These are phyloP conservation scores for Globisporangium cederbergense DNA, from an alignment of 352 stramenopile genomes.

Conservation along the genomic window DNA sequence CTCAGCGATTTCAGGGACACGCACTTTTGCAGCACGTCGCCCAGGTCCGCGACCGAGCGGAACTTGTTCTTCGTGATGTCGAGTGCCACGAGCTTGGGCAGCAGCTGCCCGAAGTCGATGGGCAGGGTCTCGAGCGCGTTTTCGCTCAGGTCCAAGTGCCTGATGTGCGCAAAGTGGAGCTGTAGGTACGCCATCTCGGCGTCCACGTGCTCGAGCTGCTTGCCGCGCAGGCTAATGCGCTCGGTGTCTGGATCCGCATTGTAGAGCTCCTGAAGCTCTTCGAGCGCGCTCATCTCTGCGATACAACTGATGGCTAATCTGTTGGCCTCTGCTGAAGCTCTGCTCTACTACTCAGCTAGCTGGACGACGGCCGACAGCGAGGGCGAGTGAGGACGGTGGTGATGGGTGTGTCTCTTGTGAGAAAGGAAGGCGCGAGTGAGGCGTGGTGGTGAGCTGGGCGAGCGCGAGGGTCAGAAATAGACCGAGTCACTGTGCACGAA, in stretches of 20 bases:
- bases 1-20: conserved; percentile 58
- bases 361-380: too few relatives aligned
- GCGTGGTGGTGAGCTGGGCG: too few relatives aligned
- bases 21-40: conserved; percentile 38
- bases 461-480: too few relatives aligned
- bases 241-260: conserved; percentile 31
- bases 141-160: conserved; percentile 56
- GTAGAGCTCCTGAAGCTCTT: conserved; percentile 48
- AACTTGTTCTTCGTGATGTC: conserved; percentile 57
- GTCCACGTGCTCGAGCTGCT: conserved; percentile 28
- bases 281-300: conserved; percentile 31
- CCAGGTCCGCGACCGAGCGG: conserved; percentile 36
- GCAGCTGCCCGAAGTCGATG: conserved; percentile 27
- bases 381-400: too few relatives aligned
- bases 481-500: too few relatives aligned
- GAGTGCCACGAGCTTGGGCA: conserved; percentile 56
- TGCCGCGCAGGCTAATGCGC: conserved; percentile 39
- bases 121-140: conserved; percentile 46
- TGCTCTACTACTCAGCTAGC: too few relatives aligned
- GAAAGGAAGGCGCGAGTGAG: too few relatives aligned
- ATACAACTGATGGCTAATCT: too few relatives aligned
- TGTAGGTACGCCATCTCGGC: conserved; percentile 38
- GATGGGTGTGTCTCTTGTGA: too few relatives aligned
- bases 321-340: too few relatives aligned
- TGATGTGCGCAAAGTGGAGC: conserved; percentile 37